Evolutionary conservation across 2,329 filamentous ascomycete species (phyloP), one percentile per base, ranked within the genome.

Genomic region (Sordariomycetes sp.): DNA sequence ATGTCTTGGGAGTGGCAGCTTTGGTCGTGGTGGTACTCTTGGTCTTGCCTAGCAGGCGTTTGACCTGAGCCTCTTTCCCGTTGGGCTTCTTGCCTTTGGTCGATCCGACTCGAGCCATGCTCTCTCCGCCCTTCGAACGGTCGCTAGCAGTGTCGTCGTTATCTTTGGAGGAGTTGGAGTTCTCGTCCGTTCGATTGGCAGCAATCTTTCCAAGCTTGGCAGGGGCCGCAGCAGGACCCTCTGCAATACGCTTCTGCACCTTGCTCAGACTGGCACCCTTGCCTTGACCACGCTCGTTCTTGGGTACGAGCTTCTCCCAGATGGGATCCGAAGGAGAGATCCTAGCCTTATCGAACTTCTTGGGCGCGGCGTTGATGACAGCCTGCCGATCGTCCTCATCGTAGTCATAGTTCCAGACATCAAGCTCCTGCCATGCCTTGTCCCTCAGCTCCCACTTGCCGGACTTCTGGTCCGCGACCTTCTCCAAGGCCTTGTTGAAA

Each of bases 391-490:
- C 66, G 21, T 70, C 65, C 14, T 64, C 54, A 24, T 52, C 61
- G 46, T 80, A 81, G 19, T 69, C 58, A 49, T 77, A 78, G 37
- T 65, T 69, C 66, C 71, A 81, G 16, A 79, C 71, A 43, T 81
- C 75, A 11, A 81, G 62, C 42, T 81, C 76, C 51, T 70, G 78
- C 67, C 70, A 81, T 41, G 66, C 72, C 17, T 62, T 56, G 54
- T 72, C 75, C 40, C 68, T 66, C 44, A 80, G 54, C 21, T 59
- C 54, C 65, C 70, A 81, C 5, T 57, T 57, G 3, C 59, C 51
- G 5, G 60, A 41, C 37, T 69, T 62, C 35, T 65, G 64, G 37
- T 72, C 68, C 20, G 72, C 75, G 16, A 76, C 72, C 54, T 79
- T 81, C 32, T 70, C 61, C 10, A 81, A 53, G 1, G 67, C 67